phyloP scores from a whole-genome alignment of 139 green algal genomes.

The Chlorella sp. region DNA sequence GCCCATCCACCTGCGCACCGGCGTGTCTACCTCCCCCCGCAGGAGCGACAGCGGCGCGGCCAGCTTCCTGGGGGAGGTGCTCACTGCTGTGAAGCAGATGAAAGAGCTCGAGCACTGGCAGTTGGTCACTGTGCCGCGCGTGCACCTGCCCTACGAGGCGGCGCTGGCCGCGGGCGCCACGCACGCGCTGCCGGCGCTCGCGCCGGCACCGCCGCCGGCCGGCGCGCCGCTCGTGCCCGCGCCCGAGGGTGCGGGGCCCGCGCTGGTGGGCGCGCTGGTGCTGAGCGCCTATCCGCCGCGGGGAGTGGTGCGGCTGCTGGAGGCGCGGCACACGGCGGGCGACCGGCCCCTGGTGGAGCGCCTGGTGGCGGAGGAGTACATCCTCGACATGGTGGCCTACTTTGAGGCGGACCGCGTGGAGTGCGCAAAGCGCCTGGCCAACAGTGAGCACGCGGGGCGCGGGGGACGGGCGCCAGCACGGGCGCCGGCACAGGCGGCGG shows the following conservation, averaged over 20 bases:
- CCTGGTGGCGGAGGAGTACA: conserved; percentile 80
- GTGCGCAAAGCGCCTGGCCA: conserved; percentile 58
- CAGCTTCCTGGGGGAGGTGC: conserved; percentile 67
- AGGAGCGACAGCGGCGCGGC: conserved; percentile 74
- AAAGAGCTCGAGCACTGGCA: conserved; percentile 36
- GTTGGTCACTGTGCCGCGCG: conserved; percentile 43
- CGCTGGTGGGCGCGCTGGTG: conserved; percentile 41
- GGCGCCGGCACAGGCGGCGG: not conserved
- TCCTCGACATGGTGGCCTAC: conserved; percentile 73
- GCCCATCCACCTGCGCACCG: not conserved
- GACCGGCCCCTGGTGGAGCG: conserved; percentile 61
- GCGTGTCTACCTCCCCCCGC: not conserved
- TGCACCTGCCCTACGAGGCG: conserved; percentile 38
- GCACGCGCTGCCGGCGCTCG: conserved; percentile 38
- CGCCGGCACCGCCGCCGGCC: too few species aligned
- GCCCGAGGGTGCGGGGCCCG: not conserved
- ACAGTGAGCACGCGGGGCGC: conserved; percentile 4
- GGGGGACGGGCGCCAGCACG: not conserved
- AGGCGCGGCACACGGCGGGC: conserved; percentile 60
- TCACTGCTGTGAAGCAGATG: conserved; percentile 51
- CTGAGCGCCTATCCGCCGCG: conserved; percentile 61
- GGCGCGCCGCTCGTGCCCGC: conserved; percentile 22
- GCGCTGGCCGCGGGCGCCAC: conserved; percentile 34
- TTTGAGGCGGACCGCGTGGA: conserved; percentile 75
- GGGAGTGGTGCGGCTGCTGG: conserved; percentile 72